Percentiles rank a stretch among this genome's conserved stretches.
phyloP scores from a whole-genome alignment of 495 filamentous ascomycete species.

The Immersiella caudata region DNA sequence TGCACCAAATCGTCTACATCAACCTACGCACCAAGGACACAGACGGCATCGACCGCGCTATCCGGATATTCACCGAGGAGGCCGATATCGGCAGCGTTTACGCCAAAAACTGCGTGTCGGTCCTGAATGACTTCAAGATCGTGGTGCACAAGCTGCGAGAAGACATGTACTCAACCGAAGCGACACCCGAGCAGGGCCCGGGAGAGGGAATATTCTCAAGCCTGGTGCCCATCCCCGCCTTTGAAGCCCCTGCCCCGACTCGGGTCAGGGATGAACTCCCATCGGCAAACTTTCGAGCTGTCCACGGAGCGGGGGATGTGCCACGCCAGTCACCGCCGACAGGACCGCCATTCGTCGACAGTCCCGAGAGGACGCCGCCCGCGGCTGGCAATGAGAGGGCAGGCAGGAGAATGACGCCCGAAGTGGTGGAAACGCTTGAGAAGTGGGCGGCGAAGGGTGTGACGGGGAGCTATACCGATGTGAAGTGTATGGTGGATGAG shows the following conservation, averaged over 20 bases:
- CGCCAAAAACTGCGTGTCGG: conserved; percentile 31
- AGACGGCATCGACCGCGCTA: conserved; percentile 35
- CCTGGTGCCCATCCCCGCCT: background rate
- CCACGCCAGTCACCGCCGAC: no score
- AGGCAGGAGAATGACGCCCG: no score
- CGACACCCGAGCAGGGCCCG: background rate
- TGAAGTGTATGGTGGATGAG: conserved; percentile 2
- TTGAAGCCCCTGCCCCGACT: no score
- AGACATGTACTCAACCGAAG: conserved; percentile 21
- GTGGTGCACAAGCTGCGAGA: conserved; percentile 31
- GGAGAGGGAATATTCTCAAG: conserved; percentile 12
- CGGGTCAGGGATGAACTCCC: no score
- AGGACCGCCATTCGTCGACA: no score
- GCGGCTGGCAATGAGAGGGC: no score
- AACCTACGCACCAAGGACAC: conserved; percentile 31
- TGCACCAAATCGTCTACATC: conserved; percentile 40
- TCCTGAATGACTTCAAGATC: conserved; percentile 30
- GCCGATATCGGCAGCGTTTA: conserved; percentile 31
- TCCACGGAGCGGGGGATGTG: no score
- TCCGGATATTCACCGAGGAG: conserved; percentile 34
- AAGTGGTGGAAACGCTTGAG: background rate
- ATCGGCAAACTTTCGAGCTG: background rate
- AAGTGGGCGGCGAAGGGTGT: background rate
- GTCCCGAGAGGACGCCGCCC: no score
- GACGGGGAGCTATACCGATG: background rate